These are phyloP conservation scores for Arthrinium puccinioides DNA, from an alignment of 2,329 filamentous ascomycete species.

Conservation along the genomic window DNA sequence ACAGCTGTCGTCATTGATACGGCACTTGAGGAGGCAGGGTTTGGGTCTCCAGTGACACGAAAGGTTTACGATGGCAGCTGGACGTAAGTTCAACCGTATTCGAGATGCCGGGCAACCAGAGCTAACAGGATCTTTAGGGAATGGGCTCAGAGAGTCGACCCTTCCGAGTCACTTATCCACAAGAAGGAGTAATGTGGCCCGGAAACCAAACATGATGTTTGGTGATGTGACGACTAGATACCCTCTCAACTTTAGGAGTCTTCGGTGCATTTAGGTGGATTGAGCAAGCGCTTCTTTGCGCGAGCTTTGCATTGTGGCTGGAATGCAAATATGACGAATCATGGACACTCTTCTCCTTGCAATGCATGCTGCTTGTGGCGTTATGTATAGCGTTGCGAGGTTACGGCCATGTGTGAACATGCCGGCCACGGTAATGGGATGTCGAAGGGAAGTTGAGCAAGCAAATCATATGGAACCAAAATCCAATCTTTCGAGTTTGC, in stretches of 20 bases:
- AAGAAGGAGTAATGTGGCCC: slow-evolving; percentile 29
- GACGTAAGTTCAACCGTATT: slow-evolving; percentile 66
- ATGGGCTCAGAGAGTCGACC: slow-evolving; percentile 59
- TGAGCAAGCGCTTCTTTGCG: too few relatives aligned
- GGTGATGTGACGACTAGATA: slow-evolving; percentile 14
- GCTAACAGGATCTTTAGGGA: slow-evolving; percentile 37
- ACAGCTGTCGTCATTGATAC: slow-evolving; percentile 89
- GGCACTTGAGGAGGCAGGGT: slow-evolving; percentile 72
- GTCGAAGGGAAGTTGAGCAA: too few relatives aligned
- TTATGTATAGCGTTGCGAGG: too few relatives aligned
- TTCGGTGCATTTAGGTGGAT: slow-evolving; percentile 1
- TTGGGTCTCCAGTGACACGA: slow-evolving; percentile 57
- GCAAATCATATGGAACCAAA: too few relatives aligned
- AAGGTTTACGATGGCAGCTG: slow-evolving; percentile 93
- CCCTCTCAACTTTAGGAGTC: slow-evolving; percentile 12
- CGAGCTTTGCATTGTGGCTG: background rate
- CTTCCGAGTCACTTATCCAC: slow-evolving; percentile 54
- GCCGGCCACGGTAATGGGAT: too few relatives aligned
- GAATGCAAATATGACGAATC: background rate
- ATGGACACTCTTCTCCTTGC: too few relatives aligned
- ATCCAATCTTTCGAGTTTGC: too few relatives aligned
- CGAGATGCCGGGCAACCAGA: too few relatives aligned
- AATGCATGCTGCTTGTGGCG: too few relatives aligned
- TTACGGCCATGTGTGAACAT: too few relatives aligned
- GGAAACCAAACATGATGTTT: slow-evolving; percentile 1